Evolutionary conservation across 108 stramenopile species (phyloP).

Genomic region (Licmophora abbreviata): DNA sequence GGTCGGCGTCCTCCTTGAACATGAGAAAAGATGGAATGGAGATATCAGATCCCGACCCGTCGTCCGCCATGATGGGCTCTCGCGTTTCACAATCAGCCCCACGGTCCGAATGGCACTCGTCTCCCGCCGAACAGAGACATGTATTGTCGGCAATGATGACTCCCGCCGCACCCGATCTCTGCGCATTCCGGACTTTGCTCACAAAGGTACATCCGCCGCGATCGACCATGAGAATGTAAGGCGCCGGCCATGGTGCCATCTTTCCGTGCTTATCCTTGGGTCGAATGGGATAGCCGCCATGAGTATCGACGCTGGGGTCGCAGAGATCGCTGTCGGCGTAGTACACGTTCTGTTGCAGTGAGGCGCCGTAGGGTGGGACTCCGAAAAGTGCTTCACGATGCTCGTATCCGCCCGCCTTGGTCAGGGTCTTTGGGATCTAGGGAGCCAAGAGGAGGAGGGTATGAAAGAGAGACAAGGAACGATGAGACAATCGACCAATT

Average conservation of each 20-base stretch:
- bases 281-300: constrained; percentile 53
- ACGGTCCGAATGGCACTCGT: constrained; percentile 23
- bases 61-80: constrained; percentile 97
- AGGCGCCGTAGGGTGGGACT: constrained; percentile 86
- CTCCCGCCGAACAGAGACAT: constrained; percentile 65
- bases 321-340: constrained; percentile 73
- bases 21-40: constrained; percentile 86
- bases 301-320: constrained; percentile 52
- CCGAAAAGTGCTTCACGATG: constrained; percentile 95
- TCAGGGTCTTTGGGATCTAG: constrained; percentile 57
- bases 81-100: constrained; percentile 48
- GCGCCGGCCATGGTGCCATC: constrained; percentile 59
- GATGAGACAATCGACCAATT: neutral
- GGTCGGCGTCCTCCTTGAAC: constrained; percentile 81
- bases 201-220: constrained; percentile 91
- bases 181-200: constrained; percentile 89
- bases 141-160: constrained; percentile 89
- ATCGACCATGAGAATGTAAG: constrained; percentile 90
- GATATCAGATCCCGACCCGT: constrained; percentile 88
- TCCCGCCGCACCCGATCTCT: constrained; percentile 80
- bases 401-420: constrained; percentile 66
- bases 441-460: neutral
- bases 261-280: constrained; percentile 35
- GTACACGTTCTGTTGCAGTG: constrained; percentile 71
- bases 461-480: neutral